Evolutionary conservation across 306 rosid genomes (phyloP), one percentile per base, ranked within the genome.

Genomic region (Cucumis melo): DNA sequence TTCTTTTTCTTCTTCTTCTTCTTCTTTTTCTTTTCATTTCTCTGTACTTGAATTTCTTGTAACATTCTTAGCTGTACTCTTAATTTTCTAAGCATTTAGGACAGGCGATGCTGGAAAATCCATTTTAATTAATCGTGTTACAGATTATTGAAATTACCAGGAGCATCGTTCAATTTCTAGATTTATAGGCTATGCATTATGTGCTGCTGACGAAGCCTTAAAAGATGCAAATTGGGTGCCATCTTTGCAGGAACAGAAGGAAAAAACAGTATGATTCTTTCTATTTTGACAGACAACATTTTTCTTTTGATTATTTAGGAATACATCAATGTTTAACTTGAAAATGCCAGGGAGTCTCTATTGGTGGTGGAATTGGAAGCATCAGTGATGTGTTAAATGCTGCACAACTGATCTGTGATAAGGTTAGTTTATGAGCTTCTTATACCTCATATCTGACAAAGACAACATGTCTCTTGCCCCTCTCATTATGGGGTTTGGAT

Each of bases 341-440:
- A 66, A 80, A 76, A 73, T 61, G 63, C 62, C 85, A 94, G 97
- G 97, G 97, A 71, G 93, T 88, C 79, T 91, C 98, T 66, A 83
- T 94, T 83, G 98, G 98, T 77, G 96, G 97, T 80, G 97, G 97
- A 83, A 94, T 50, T 77, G 97, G 97, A 87, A 94, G 97, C 78
- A 83, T 90, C 56, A 89, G 91, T 83, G 97, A 94, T 77, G 81
- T 90, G 63, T 79, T 94, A 78, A 97, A 90, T 78, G 91, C 98
- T 77, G 96, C 96, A 51, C 94, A 84, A 76, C 74, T 93, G 86
- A 87, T 93, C 51, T 90, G 92, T 58, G 96, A 94, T 78, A 88
- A 91, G 96, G 98, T 93, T 62, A 73, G 80, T 66, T 75, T 77
- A 42, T 62, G 32, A 23, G 36, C 17, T 77, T 24, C 6, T 20